phyloP scores from a whole-genome alignment of 2,329 filamentous ascomycete genomes.

The Ophiostoma sp. region DNA sequence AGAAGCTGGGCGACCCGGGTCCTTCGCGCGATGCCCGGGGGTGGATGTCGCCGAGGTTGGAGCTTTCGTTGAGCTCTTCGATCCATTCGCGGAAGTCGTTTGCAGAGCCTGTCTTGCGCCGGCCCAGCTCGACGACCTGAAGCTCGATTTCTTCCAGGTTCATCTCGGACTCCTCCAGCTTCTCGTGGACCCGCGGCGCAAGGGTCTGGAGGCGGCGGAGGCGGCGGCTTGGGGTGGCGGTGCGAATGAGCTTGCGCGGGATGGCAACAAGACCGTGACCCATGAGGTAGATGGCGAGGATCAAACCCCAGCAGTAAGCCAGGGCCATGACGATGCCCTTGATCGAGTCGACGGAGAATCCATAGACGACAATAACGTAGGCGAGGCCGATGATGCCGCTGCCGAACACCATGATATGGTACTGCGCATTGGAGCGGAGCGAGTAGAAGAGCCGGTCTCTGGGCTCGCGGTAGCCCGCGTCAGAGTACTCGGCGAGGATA shows the following conservation, averaged over 20 bases:
- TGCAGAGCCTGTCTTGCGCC: constrained; percentile 73
- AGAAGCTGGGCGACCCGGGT: constrained; percentile 26
- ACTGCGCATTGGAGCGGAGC: constrained; percentile 78
- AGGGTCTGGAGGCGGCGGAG: constrained; percentile 69
- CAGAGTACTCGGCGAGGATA: constrained; percentile 87
- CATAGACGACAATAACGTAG: constrained; percentile 77
- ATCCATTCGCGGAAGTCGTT: constrained; percentile 86
- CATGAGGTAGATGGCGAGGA: constrained; percentile 94
- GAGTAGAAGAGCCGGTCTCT: constrained; percentile 78
- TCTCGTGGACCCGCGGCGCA: constrained; percentile 79
- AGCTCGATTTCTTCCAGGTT: constrained; percentile 74
- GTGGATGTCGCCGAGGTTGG: constrained; percentile 37
- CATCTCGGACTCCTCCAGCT: constrained; percentile 75
- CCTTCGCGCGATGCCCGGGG: constrained; percentile 31
- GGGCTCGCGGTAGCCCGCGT: constrained; percentile 86
- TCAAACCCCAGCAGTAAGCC: constrained; percentile 87
- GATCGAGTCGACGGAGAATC: constrained; percentile 64
- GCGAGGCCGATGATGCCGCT: constrained; percentile 66
- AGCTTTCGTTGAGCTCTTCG: constrained; percentile 78
- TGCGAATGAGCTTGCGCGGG: constrained; percentile 72
- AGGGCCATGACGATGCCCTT: constrained; percentile 88
- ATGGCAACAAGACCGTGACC: constrained; percentile 92
- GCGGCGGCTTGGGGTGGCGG: constrained; percentile 68
- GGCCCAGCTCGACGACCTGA: constrained; percentile 72
- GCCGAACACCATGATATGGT: constrained; percentile 73